Conservation (phyloP, 2,329 filamentous ascomycete genomes). For the Xylariaceae sp. region DNA sequence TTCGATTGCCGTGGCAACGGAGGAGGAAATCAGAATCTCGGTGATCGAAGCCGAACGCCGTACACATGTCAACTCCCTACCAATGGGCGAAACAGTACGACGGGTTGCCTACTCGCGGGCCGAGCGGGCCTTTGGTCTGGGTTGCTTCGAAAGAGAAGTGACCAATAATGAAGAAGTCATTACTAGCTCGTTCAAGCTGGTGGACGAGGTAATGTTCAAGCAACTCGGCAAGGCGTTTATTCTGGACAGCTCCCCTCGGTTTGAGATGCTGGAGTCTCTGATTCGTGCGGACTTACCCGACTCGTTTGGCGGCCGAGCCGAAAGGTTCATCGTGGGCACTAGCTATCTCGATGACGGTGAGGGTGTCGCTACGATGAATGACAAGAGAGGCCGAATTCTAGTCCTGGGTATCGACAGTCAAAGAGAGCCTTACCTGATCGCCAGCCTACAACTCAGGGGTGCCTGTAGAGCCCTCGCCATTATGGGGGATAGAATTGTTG, state of each 20-base stretch:
- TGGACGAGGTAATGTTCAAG: constrained; percentile 84
- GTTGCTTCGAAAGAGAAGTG: constrained; percentile 73
- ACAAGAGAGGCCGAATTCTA: constrained; percentile 70
- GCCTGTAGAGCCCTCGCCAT: constrained; percentile 75
- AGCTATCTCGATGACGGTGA: constrained; percentile 65
- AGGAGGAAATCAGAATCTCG: constrained; percentile 70
- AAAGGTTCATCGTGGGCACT: constrained; percentile 89
- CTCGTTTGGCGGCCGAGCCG: constrained; percentile 50
- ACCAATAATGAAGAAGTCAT: constrained; percentile 67
- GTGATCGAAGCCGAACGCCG: constrained; percentile 77
- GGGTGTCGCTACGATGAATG: constrained; percentile 35
- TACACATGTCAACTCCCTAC: constrained; percentile 79
- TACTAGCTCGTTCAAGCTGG: constrained; percentile 76
- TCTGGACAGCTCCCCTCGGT: constrained; percentile 44
- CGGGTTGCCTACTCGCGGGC: constrained; percentile 78
- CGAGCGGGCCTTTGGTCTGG: constrained; percentile 78
- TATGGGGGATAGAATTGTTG: constrained; percentile 72
- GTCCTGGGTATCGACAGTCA: constrained; percentile 77
- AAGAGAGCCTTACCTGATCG: constrained; percentile 66
- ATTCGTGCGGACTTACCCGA: constrained; percentile 68
- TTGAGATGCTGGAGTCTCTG: constrained; percentile 80
- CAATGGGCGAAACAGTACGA: constrained; percentile 75
- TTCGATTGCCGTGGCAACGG: constrained; percentile 75
- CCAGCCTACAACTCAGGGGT: constrained; percentile 66
- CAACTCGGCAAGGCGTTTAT: constrained; percentile 64